Base-by-base conservation (phyloP, 805 yeast species). In the Scheffersomyces stipitis region DNA sequence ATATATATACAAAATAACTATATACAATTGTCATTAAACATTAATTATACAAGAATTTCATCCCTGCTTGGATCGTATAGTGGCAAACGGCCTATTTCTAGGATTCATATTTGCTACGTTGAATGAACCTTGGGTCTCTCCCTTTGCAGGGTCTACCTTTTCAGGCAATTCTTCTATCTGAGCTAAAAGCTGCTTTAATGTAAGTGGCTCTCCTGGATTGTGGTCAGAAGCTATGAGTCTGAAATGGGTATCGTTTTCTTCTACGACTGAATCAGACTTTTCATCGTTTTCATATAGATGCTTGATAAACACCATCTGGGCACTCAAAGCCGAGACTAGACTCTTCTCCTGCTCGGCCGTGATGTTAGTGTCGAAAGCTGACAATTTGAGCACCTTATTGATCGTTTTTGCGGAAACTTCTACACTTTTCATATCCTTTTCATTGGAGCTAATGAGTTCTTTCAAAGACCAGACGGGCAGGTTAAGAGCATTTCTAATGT, bases 221-320 rank as follows among this genome's bases (percentile, higher is more conserved):
- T 64, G 68, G 40, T 68, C 74, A 5, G 59, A 43, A 5, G 54
- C 56, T 7, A 67, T 39, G 18, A 69, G 51, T 30, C 74, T 51
- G 46, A 69, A 69, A 5, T 54, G 47, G 14, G 41, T 30, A 31
- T 58, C 60, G 36, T 48, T 52, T 26, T 38, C 39, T n/a, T 26
- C 28, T 23, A 44, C 51, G 9, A 31, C 36, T 8, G 35, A 34
- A 12, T 29, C 17, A 13, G n/a, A 30, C 7, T 30, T 28, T 10
- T 31, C 41, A 15, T 41, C 44, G 15, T 38, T 41, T 9, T 54
- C 56, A 34, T 71, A 71, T 31, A 80, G 54, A 30, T 71, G 69
- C 36, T 71, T 57, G 14, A 79, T 65, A 42, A 80, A 75, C n/a
- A 58, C 53, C 16, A 80, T 59, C 42, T 80, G 85, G 13, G 69